phyloP scores from a whole-genome alignment of 2,329 filamentous ascomycete genomes.

The Aspergillus fischeri region DNA sequence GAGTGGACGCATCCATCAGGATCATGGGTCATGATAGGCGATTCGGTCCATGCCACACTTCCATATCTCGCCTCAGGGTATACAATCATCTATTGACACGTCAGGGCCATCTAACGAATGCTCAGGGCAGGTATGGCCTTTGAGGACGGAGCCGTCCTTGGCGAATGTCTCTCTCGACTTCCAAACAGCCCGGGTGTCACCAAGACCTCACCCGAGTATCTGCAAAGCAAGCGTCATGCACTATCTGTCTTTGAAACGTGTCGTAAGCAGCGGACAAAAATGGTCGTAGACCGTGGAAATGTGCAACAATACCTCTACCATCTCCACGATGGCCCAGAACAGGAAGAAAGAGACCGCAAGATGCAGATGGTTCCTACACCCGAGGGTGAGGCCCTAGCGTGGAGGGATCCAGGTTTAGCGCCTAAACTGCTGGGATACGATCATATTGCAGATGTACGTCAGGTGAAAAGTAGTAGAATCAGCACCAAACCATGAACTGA shows the following conservation, averaged over 20 bases:
- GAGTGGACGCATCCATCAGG: too few relatives aligned
- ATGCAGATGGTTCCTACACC: conserved; percentile 30
- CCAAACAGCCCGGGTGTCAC: conserved; percentile 32
- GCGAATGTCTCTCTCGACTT: conserved; percentile 50
- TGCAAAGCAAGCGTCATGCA: conserved; percentile 32
- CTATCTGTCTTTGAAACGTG: conserved; percentile 52
- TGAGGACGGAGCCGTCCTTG: conserved; percentile 57
- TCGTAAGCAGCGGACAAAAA: conserved; percentile 55
- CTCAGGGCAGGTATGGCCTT: conserved; percentile 29
- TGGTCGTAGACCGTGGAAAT: conserved; percentile 58
- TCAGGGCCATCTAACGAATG: too few relatives aligned
- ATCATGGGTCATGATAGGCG: too few relatives aligned
- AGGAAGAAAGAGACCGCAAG: too few relatives aligned
- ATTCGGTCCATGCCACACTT: too few relatives aligned
- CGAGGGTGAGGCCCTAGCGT: conserved; percentile 41
- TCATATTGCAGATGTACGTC: conserved; percentile 34
- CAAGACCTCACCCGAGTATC: conserved; percentile 21
- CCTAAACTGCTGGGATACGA: conserved; percentile 39
- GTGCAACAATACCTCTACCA: conserved; percentile 61
- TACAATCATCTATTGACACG: too few relatives aligned
- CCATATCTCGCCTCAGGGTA: too few relatives aligned
- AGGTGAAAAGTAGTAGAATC: neutral
- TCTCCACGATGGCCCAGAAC: conserved; percentile 49
- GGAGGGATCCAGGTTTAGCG: conserved; percentile 40
- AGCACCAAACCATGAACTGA: neutral